Base-by-base conservation (phyloP, 2,329 filamentous ascomycete genomes). In the Botryotinia convoluta region DNA sequence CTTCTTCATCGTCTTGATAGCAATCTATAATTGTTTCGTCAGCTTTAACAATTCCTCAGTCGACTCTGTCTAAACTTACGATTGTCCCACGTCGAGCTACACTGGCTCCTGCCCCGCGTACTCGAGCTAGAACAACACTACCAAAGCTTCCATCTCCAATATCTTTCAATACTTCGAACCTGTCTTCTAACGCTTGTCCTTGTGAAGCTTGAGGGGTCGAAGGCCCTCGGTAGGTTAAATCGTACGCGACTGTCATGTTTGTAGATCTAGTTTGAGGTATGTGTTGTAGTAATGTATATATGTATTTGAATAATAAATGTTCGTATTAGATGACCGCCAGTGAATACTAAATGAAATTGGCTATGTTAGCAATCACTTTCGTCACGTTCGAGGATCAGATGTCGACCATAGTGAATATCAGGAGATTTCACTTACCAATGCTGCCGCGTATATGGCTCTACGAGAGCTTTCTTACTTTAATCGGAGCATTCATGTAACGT, bases 1-100 rank as follows among this genome's bases (percentile, higher is more conserved):
- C 89, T 99, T 99, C 88, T 99, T 99, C 96, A 99, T 99, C 9
- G 96, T 98, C 85, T 99, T 99, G 85, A 99, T 98, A 61, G 96
- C 96, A 79, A 99, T 93, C 96, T 98, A 78, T 72, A 60, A 73
- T 57, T 6, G 3, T 51, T 42, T 57, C 35, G 72, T 80, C 54
- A 79, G 76, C 67, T 59, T 45, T 22, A 20, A 69, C 69, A 65
- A 69, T 74, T 73, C 35, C 22, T 69, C 39, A 68, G 72, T 57
- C 20, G 37, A 67, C 32, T 39, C 42, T 29, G 44, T 37, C 54
- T 37, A 68, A 76, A 86, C 91, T 87, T 90, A 98, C 95, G 86
- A 98, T 89, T 73, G 95, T 97, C 78, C 95, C 95, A 82, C 95
- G 89, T 78, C 94, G 92, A 79, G 95, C 95, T 77, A 97, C 89